A percentile compares a stretch with the other conserved stretches of the same genome.
Evolutionary conservation across 805 yeast species (phyloP).

Genomic region (Gaillardinia entomophila): DNA sequence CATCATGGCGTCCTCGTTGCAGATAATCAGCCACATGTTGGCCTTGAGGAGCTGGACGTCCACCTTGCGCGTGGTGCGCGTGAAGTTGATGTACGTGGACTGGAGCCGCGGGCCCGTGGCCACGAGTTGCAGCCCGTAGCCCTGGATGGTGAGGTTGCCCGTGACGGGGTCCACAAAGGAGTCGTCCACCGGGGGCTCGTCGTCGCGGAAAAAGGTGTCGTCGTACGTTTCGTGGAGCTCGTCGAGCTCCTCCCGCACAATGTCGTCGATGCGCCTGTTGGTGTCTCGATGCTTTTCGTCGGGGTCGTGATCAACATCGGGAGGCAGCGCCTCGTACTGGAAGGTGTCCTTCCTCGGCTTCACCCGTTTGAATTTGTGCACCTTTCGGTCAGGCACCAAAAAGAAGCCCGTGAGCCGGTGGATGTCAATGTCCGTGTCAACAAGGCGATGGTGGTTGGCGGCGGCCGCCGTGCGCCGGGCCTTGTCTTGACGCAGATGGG

Average conservation of each 20-base stretch:
- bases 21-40: slow-evolving; percentile 1
- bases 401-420: no score
- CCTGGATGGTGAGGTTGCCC: background rate
- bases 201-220: slow-evolving; percentile 7
- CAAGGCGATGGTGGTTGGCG: no score
- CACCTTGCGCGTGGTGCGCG: slow-evolving; percentile 1
- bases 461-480: no score
- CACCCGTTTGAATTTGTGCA: no score
- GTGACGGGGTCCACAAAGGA: background rate
- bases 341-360: no score
- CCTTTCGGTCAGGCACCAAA: no score
- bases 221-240: slow-evolving; percentile 15
- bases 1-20: background rate
- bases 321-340: background rate
- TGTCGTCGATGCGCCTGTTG: slow-evolving; percentile 3
- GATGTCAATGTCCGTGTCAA: no score
- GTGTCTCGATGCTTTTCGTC: slow-evolving; percentile 1
- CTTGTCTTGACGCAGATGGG: no score
- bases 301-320: background rate
- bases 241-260: slow-evolving; percentile 7
- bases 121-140: background rate
- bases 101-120: background rate
- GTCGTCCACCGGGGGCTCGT: background rate
- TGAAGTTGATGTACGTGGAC: slow-evolving; percentile 1
- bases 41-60: slow-evolving; percentile 2